Base-by-base conservation (phyloP, 495 filamentous ascomycete genomes). In the Pyrenopolyporus hunteri region DNA sequence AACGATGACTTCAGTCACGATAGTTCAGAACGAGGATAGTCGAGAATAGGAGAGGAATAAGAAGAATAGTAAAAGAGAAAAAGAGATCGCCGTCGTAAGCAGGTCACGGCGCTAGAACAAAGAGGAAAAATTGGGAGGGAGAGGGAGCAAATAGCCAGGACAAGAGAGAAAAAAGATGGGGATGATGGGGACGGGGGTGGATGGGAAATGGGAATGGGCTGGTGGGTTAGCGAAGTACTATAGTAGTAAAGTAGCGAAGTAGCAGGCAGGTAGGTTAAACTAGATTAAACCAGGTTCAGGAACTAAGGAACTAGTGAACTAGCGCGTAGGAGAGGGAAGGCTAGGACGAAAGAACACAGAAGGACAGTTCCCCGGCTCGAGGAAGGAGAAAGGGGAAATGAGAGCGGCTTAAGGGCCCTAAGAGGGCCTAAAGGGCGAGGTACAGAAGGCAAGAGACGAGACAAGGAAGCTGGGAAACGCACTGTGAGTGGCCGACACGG, bases 401-500 rank as follows among this genome's bases (percentile, higher is more conserved):
- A 60, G 51, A 56, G 51, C 56, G 61, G 61, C 54, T 54, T 64
- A 36, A 54, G 47, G 59, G 46, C 53, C 48, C 49, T 55, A 43
- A 59, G 45, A 59, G 40, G 37, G 11, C 42, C n/a, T 28, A 28
- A 45, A 45, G 42, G 42, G n/a, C 43, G 50, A 44, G 54, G 39
- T 20, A 37, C 54, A 59, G 61, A 65, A n/a, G 62, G 62, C 61
- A 53, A 57, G 47, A 64, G 6, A 37, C 49, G 54, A 56, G 56
- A 57, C 49, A 52, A 20, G 9, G 32, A 35, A 1, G 32, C 19
- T 1, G 22, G 13, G 13, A 23, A 46, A 36, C 16, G 47, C 50
- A 65, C 62, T 65, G 56, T 65, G 62, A 65, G 49, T 57, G 62
- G 56, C 20, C 56, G 62, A 58, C 60, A 50, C 35, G 19, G n/a